Evolutionary conservation across 2,329 filamentous ascomycete species (phyloP), one percentile per base, ranked within the genome.

Genomic region (Fusarium citri): DNA sequence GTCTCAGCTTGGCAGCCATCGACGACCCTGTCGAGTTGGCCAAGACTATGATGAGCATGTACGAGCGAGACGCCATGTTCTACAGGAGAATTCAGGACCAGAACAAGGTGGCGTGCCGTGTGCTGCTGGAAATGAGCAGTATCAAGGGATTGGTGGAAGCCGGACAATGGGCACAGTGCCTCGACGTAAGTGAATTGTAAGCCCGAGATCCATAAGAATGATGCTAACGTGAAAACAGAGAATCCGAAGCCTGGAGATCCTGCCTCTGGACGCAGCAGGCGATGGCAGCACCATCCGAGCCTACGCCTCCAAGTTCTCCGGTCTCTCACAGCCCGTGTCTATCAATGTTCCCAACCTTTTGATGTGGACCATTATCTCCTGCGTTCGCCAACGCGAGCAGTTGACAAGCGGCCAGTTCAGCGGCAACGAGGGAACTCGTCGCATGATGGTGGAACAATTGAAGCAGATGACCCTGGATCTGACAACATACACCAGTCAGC

Each of bases 291-390:
- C 86, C 50, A 95, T 99, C 80, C 93, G 96, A 68, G 87, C 87
- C 70, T 90, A 90, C 65, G 94, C 95, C 2, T 89, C 93, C 74
- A 91, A 90, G 66, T 98, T 99, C 82, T 88, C 93, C 18, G 85
- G 87, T 3, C 87, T 97, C 42, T 88, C 94, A 6, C 89, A 93
- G 72, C 89, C 94, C 10, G 92, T 99, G 42, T 91, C 94, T 5
- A 91, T 93, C 78, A 97, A 96, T 76, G 90, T 98, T 74, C 95
- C 95, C 20, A 94, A 95, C 79, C 85, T 98, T 67, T 87, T 99
- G 68, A 91, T 97, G 83, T 98, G 96, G 96, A 94, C 94, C 51
- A 93, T 99, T 72, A 87, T 91, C 43, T 94, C 92, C 82, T 97
- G 94, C 80, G 91, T 91, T 51, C 88, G 90, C 59, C 91, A 97